Base-by-base conservation (phyloP, 768 basidiomycete genomes). In the Lepiota venenata region DNA sequence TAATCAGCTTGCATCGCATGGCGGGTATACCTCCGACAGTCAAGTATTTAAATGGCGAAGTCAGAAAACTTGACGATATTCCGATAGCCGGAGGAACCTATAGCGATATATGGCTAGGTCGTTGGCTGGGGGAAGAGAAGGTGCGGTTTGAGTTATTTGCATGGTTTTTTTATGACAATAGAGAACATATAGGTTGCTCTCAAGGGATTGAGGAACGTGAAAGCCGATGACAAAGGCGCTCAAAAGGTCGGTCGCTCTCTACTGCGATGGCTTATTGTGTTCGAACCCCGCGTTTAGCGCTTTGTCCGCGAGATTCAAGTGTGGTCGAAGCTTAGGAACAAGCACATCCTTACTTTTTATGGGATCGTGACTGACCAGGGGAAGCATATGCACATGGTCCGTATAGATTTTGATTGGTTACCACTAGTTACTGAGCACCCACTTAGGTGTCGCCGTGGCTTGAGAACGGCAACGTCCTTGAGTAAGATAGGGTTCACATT, bases 371-470 rank as follows among this genome's bases (percentile, higher is more conserved):
- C 79, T 4, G 71, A 82, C 56, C 69, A 78, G 53, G 80, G 79
- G 0, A 74, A 68, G 38, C 71, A 75, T 40, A 68, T 83, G 44
- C 74, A 82, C 58, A 80, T 79, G 63, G 82, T 73, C 61, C 65
- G 38, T 48, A 12, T 18, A 12, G 20, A 32, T 32, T 8, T 32
- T 8, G 32, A 9, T 32, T 53, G 18, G 3, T 15, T 21, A 22
- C 2, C 25, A 4, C 16, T 14, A 3, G 5, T 4, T 36, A 9
- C n/a, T 25, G 3, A 20, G 3, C 10, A 10, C 18, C 4, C 6
- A 10, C n/a, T 16, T 46, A 83, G 81, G 81, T 85, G 29, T 83
- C 83, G 9, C 80, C 82, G 4, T 85, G 83, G 83, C 81, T 83
- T 67, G 71, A 74, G 35, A 75, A 82, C 58, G 81, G 80, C 39